Percentiles rank a stretch among this genome's conserved stretches.
phyloP scores from a whole-genome alignment of 2,329 filamentous ascomycete species.

The Colletotrichum gloeosporioides region DNA sequence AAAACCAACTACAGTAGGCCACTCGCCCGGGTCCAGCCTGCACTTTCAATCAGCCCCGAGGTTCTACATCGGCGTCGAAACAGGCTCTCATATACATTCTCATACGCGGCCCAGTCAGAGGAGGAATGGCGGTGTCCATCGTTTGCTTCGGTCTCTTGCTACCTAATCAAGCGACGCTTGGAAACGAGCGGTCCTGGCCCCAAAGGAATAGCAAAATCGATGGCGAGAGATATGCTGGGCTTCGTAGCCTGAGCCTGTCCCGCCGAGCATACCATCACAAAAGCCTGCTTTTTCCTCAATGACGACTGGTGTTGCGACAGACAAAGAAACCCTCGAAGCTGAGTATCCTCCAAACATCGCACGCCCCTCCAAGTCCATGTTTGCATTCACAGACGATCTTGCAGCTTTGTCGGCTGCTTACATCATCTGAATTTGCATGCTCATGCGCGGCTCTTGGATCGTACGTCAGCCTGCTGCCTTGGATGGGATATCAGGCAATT shows the following conservation, averaged over 20 bases:
- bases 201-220: background rate
- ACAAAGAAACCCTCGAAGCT: background rate
- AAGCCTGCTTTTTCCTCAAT: background rate
- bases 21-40: background rate
- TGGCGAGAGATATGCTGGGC: background rate
- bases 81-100: too few relatives aligned
- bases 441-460: background rate
- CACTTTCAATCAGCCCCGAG: background rate
- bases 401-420: background rate
- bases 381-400: background rate
- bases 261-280: background rate
- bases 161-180: background rate
- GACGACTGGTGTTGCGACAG: background rate
- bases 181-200: background rate
- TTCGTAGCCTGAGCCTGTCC: background rate
- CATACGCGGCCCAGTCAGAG: too few relatives aligned
- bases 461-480: background rate
- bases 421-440: background rate
- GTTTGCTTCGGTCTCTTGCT: too few relatives aligned
- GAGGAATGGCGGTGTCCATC: too few relatives aligned
- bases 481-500: background rate
- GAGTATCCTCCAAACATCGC: background rate
- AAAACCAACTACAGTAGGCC: background rate
- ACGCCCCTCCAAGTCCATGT: background rate
- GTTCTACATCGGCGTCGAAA: too few relatives aligned